Evolutionary conservation across 495 filamentous ascomycete genomes (phyloP).

Genomic region (Staphylotrichum tortipilum): DNA sequence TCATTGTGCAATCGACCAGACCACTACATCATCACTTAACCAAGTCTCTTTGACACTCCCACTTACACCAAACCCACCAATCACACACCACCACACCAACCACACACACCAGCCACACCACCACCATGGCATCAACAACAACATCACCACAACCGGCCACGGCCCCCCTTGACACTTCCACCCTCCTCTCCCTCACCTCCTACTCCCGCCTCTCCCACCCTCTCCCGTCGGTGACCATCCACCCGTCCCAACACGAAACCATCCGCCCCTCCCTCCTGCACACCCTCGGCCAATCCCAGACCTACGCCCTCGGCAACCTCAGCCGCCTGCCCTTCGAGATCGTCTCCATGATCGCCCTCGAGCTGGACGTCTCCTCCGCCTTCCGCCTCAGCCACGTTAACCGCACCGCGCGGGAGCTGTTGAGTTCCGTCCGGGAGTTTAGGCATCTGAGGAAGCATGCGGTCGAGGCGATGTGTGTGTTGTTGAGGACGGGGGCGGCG

Average conservation of each 20-base stretch:
- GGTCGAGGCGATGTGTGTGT: neutral
- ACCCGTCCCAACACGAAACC: slow-evolving; percentile 3
- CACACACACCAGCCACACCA: no score
- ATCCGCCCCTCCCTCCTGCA: neutral
- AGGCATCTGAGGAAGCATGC: neutral
- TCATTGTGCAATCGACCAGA: no score
- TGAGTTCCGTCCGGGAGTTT: slow-evolving; percentile 1
- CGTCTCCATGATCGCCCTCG: slow-evolving; percentile 2
- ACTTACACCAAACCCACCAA: no score
- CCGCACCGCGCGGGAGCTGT: slow-evolving; percentile 2
- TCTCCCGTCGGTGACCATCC: slow-evolving; percentile 2
- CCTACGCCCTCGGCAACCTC: neutral
- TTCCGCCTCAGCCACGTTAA: slow-evolving; percentile 6
- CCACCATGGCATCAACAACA: no score
- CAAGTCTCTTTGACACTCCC: no score
- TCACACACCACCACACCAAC: no score
- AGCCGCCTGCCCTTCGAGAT: slow-evolving; percentile 4
- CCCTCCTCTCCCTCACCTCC: neutral
- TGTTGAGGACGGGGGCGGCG: neutral
- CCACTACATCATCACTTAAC: no score
- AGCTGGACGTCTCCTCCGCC: slow-evolving; percentile 1
- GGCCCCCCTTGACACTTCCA: no score
- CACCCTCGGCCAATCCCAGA: neutral
- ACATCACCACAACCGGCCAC: no score
- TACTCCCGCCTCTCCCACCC: neutral